Evolutionary conservation across 2,329 filamentous ascomycete species (phyloP), one percentile per base, ranked within the genome.

Genomic region (Pestalotiopsis sp.): DNA sequence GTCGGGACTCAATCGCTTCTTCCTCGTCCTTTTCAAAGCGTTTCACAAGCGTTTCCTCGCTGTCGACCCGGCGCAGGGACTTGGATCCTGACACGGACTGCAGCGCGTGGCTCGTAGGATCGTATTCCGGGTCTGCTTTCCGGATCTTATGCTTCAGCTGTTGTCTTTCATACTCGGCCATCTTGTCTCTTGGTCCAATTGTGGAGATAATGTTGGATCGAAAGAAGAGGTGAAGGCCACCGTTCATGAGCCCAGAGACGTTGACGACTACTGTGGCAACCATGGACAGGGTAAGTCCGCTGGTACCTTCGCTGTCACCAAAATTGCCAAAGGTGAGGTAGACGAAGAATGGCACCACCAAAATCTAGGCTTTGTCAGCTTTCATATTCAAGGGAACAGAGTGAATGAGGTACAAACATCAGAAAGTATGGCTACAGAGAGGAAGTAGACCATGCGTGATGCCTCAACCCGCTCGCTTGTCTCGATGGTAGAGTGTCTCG

Each of bases 401-500:
- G 17, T n/a, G 9, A 56, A 9, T n/a, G 14, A 13, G 27, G 7
- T 25, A 81, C 86, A 79, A 74, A 92, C 90, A 76, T 85, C 88
- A 67, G 85, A 89, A 63, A 87, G 78, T 67, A 89, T 80, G 17
- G 84, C 88, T 66, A 91, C 77, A 1, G 85, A 78, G 71, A 92
- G 81, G 75, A 91, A 92, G 76, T 91, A 93, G 12, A 91, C 87
- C 89, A 92, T 92, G 69, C 89, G 84, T 6, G 90, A 92, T 4
- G 91, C 90, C 41, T 88, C 84, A 68, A 89, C 85, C 61, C 91
- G 83, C 77, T 92, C 89, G 17, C 85, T 83, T 23, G 85, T 81
- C 52, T 90, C 88, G 65, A 92, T 83, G 17, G 83, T 82, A 14
- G 83, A 80, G 69, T 84, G 85, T 41, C 83, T 84, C 72, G 85